Percentiles rank a stretch among this genome's conserved stretches.
phyloP scores from a whole-genome alignment of 2,329 filamentous ascomycete species.

The Colletotrichum australisinense region DNA sequence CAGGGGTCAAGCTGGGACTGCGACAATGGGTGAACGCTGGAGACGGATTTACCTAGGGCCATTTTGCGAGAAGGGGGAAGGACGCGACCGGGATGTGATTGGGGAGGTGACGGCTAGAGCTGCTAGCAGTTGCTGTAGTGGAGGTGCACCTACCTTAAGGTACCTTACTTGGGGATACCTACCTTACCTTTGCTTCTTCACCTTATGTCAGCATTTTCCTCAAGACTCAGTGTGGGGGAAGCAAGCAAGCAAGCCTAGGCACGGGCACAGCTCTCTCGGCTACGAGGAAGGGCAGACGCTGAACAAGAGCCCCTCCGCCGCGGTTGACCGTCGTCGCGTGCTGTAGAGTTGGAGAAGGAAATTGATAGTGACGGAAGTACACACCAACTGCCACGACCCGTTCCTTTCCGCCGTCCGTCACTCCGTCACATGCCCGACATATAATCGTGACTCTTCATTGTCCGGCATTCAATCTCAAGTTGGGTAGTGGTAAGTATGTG shows the following conservation, averaged over 20 bases:
- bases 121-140: neutral
- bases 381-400: neutral
- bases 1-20: constrained; percentile 27
- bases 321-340: constrained; percentile 27
- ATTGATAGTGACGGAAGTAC: constrained; percentile 30
- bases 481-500: no score
- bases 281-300: constrained; percentile 22
- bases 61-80: neutral
- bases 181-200: neutral
- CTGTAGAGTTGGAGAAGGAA: neutral
- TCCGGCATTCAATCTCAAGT: no score
- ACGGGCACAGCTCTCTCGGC: constrained; percentile 20
- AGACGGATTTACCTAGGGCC: constrained; percentile 9
- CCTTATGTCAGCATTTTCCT: neutral
- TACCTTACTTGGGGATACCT: no score
- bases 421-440: constrained; percentile 9
- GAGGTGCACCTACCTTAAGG: neutral
- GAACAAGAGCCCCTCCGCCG: constrained; percentile 19
- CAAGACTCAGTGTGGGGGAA: constrained; percentile 16
- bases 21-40: neutral
- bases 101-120: constrained; percentile 25
- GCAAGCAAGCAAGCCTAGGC: neutral
- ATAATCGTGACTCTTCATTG: neutral
- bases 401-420: constrained; percentile 31
- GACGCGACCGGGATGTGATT: constrained; percentile 18